Conservation (phyloP, 257 asterid species). For the Avicennia marina region DNA sequence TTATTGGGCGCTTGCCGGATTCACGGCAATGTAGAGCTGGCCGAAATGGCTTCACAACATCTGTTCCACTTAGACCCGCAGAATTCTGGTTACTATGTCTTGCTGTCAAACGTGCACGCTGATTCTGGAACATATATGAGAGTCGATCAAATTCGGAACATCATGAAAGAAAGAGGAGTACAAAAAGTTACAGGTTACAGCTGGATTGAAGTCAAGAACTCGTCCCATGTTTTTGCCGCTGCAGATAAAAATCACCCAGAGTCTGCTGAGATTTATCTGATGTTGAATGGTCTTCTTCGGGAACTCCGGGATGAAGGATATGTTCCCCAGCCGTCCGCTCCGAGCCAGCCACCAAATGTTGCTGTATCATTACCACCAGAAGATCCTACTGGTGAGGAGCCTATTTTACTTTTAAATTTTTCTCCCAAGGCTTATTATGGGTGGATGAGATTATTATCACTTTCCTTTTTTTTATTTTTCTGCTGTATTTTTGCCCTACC, state of each 20-base stretch:
- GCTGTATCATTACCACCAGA: neutral
- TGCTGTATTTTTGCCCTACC: no score
- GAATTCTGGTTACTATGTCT: constrained; percentile 80
- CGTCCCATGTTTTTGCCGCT: constrained; percentile 66
- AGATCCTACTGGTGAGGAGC: no score
- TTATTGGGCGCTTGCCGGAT: constrained; percentile 74
- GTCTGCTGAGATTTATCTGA: constrained; percentile 44
- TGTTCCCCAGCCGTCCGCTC: constrained; percentile 19
- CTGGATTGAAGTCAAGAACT: constrained; percentile 69
- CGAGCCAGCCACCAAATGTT: neutral
- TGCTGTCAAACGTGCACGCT: constrained; percentile 75
- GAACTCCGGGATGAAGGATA: constrained; percentile 66
- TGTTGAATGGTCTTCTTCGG: constrained; percentile 46
- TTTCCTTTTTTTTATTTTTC: no score
- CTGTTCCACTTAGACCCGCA: constrained; percentile 64
- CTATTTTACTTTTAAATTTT: no score
- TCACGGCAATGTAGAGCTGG: constrained; percentile 72
- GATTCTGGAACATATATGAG: constrained; percentile 64
- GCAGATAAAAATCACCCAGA: constrained; percentile 67
- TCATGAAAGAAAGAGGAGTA: constrained; percentile 78
- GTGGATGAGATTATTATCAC: no score
- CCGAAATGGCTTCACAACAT: constrained; percentile 67
- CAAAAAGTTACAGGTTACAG: constrained; percentile 75
- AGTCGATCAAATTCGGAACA: constrained; percentile 48
- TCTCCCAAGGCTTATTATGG: no score